Conservation (phyloP, 2,329 filamentous ascomycete genomes). For the Thermomyces lanuginosus region DNA sequence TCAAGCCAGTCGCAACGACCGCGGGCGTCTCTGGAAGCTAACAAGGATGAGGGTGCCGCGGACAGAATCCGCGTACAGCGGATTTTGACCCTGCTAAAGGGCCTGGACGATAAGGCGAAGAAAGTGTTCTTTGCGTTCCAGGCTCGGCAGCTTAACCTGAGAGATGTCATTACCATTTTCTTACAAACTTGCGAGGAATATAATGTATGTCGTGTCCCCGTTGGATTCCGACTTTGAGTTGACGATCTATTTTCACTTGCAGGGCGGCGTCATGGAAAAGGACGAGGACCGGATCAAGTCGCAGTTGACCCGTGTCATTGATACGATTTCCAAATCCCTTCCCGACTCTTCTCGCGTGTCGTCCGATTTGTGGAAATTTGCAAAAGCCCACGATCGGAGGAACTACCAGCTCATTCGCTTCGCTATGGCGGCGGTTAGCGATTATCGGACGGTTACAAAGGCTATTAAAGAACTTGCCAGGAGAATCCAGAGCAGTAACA, state of each 20-base stretch:
- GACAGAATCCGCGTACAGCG: conserved; percentile 63
- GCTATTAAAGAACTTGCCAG: conserved; percentile 82
- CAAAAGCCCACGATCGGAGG: conserved; percentile 76
- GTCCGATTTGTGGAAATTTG: conserved; percentile 74
- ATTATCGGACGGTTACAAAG: conserved; percentile 80
- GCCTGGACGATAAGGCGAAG: conserved; percentile 61
- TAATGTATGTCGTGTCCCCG: conserved; percentile 36
- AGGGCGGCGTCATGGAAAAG: conserved; percentile 57
- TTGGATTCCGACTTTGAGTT: conserved; percentile 3
- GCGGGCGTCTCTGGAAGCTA: conserved; percentile 20
- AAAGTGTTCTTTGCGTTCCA: conserved; percentile 81
- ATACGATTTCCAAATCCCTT: conserved; percentile 56
- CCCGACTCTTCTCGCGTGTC: conserved; percentile 58
- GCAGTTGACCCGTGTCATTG: conserved; percentile 55
- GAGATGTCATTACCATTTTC: conserved; percentile 58
- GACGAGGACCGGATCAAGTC: conserved; percentile 50
- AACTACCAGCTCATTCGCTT: conserved; percentile 81
- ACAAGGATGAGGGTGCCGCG: conserved; percentile 26
- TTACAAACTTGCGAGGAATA: conserved; percentile 73
- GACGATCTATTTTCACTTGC: conserved; percentile 5
- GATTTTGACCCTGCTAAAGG: conserved; percentile 64
- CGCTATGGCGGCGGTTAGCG: conserved; percentile 66
- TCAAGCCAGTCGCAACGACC: conserved; percentile 43
- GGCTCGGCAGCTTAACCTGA: conserved; percentile 56
- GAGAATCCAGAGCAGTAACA: conserved; percentile 53